Evolutionary conservation across 2,329 filamentous ascomycete genomes (phyloP).

Genomic region (Aureobasidium sp.): DNA sequence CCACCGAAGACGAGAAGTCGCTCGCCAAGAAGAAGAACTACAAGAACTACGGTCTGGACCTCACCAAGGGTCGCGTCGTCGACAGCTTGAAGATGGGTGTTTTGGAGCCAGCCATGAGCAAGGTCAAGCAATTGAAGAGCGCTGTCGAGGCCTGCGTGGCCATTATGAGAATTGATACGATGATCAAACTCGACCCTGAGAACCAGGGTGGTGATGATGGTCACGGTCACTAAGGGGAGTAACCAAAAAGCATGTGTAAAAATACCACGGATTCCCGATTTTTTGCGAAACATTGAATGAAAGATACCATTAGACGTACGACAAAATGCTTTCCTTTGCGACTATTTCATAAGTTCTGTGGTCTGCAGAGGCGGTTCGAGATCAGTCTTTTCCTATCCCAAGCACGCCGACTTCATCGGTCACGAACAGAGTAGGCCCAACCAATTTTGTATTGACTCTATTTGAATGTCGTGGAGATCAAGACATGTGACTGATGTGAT

Average conservation of each 20-base stretch:
- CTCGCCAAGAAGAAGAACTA: conserved; percentile 93
- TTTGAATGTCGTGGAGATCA: not conserved
- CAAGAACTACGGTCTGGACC: conserved; percentile 95
- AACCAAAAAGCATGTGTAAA: conserved; percentile 9
- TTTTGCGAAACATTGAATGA: not conserved
- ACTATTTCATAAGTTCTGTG: not conserved
- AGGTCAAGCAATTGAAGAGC: conserved; percentile 95
- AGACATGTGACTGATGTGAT: no score
- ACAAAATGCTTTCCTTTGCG: not conserved
- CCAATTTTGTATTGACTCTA: not conserved
- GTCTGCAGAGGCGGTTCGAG: not conserved
- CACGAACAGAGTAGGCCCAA: not conserved
- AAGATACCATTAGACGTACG: conserved; percentile 1
- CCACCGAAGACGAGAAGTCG: conserved; percentile 76
- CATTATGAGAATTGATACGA: conserved; percentile 98
- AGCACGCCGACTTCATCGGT: not conserved
- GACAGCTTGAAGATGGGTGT: conserved; percentile 94
- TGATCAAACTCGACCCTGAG: conserved; percentile 97
- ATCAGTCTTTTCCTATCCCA: not conserved
- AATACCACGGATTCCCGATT: not conserved
- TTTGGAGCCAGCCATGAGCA: conserved; percentile 94
- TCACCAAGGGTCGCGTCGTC: conserved; percentile 80
- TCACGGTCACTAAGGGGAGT: conserved; percentile 28
- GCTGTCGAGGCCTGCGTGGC: conserved; percentile 97
- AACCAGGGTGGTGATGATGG: conserved; percentile 64